Conservation (phyloP, 192 early-diverging fungal genomes). For the Linnemannia zychae region DNA sequence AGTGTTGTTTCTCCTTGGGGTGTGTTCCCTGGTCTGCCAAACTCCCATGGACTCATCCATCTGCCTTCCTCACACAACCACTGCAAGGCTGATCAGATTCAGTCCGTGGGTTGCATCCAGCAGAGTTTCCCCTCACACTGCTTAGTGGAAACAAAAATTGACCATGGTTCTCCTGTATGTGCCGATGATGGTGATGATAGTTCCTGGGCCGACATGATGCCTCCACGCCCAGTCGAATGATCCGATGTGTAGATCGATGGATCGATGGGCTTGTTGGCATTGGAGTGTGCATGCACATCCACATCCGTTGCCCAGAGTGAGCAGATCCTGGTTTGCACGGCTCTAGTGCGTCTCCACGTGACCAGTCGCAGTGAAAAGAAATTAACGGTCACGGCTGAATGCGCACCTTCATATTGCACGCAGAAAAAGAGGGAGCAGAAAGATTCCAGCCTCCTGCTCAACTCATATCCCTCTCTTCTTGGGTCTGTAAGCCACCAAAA, state of each 20-base stretch:
- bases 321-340: conserved; percentile 5
- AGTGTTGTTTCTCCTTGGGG: not conserved
- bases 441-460: not conserved
- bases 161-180: not conserved
- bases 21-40: not conserved
- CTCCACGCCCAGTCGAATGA: not conserved
- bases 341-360: conserved; percentile 23
- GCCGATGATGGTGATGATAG: not conserved
- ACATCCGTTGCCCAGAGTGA: conserved; percentile 1
- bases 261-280: conserved; percentile 6
- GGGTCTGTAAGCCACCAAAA: not conserved
- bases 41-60: not conserved
- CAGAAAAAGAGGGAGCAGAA: conserved; percentile 34
- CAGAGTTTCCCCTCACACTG: not conserved
- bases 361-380: conserved; percentile 6
- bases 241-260: conserved; percentile 31
- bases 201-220: not conserved
- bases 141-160: not conserved
- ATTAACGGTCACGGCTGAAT: not conserved
- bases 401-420: conserved; percentile 49
- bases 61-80: not conserved
- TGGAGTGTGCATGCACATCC: not conserved
- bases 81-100: not conserved
- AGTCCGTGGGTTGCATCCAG: not conserved
- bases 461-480: not conserved